phyloP scores from a whole-genome alignment of 1,139 yeast species.

The Debaryomycetaceae sp. region DNA sequence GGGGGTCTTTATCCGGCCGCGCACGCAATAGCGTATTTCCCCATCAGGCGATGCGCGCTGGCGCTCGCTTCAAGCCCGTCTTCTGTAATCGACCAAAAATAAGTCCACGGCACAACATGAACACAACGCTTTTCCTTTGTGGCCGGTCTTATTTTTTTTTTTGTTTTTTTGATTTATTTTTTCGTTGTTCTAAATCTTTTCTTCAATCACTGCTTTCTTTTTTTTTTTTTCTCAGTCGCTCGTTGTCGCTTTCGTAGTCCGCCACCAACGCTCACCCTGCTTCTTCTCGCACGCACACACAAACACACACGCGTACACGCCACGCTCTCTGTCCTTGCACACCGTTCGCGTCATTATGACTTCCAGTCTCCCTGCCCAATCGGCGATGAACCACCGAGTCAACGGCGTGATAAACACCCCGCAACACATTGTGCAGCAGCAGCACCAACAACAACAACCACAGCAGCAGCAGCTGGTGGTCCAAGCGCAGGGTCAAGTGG shows the following conservation, averaged over 20 bases:
- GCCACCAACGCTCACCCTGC: slow-evolving; percentile 1
- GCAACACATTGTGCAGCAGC: not conserved
- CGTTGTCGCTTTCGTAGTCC: not conserved
- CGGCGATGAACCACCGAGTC: slow-evolving; percentile 16
- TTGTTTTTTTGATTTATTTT: not conserved
- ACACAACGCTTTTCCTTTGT: too few species aligned
- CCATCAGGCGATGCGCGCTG: too few species aligned
- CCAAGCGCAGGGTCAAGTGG: slow-evolving; percentile 2
- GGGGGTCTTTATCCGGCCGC: too few species aligned
- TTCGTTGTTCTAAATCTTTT: not conserved
- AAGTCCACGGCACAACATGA: too few species aligned
- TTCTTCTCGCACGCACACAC: slow-evolving; percentile 1
- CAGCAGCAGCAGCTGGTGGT: slow-evolving; percentile 5
- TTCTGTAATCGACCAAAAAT: too few species aligned
- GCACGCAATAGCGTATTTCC: too few species aligned
- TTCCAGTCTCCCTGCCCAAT: slow-evolving; percentile 18
- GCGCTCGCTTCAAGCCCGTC: too few species aligned
- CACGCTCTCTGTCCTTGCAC: too few species aligned
- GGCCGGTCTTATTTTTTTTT: not conserved
- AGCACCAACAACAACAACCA: slow-evolving; percentile 8
- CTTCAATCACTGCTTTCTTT: not conserved
- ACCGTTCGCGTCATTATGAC: too few species aligned
- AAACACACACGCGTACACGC: too few species aligned
- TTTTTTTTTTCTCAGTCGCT: slow-evolving; percentile 1
- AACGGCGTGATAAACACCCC: slow-evolving; percentile 14